Base-by-base conservation (phyloP, 768 basidiomycete genomes). In the Pisolithus tinctorius region DNA sequence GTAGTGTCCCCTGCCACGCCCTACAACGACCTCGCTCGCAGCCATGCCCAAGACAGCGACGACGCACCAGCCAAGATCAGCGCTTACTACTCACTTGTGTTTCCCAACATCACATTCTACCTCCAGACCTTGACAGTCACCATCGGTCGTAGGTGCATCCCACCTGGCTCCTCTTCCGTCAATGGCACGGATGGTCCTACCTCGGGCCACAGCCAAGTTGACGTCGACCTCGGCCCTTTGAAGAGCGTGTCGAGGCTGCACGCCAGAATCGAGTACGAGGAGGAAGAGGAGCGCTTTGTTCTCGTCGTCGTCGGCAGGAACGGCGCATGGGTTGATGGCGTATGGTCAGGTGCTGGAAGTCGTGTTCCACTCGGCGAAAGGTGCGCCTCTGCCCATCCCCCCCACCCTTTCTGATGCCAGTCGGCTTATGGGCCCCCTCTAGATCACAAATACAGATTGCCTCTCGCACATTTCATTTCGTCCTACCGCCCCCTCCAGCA, bases 241-340 rank as follows among this genome's bases (percentile, higher is more conserved):
- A 97, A 97, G 81, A 94, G 91, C 55, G 93, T 99, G 48, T 97
- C 94, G n/a, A 81, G 96, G 23, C 76, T 96, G 16, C 96, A 99
- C 64, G 96, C 96, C 31, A 86, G 83, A 74, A 93, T 98, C 60
- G 91, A 90, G 66, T 96, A 90, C 63, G 91, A 94, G 74, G 85
- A 88, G 65, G 86, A 90, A 7, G 84, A 86, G 55, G 88, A 89
- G 55, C 82, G 86, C 48, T 96, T 94, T 65, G 83, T 90, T 14
- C 79, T 99, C 34, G 83, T 84, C 53, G 94, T 99, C 36, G 78
- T 91, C 36, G 96, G 96, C n/a, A 77, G 96, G 52, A 98, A 99
- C 61, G 96, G 96, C 11, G 93, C 93, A 16, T 97, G 94, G 88
- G 93, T 99, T 4, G 93, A 98, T 57, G 94, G 93, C 29, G 83